A percentile compares a stretch with the other conserved stretches of the same genome.
These are phyloP conservation scores for Nothophytophthora sp. DNA, from an alignment of 352 stramenopile species.

Conservation along the genomic window DNA sequence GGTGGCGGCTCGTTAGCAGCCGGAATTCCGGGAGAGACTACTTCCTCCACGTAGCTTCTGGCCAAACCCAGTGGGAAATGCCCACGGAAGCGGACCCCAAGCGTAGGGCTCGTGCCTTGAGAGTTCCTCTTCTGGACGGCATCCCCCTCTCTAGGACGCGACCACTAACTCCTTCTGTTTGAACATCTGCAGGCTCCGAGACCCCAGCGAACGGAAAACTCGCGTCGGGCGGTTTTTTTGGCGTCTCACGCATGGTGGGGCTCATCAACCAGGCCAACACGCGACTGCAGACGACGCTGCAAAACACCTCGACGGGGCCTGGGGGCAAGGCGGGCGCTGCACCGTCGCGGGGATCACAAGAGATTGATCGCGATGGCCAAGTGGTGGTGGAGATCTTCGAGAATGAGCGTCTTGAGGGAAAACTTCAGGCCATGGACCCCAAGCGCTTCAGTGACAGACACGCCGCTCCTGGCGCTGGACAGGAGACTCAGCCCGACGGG, in stretches of 20 bases:
- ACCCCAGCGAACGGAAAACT: conserved; percentile 33
- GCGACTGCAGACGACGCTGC: conserved; percentile 71
- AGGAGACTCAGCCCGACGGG: conserved; percentile 68
- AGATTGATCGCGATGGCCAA: conserved; percentile 72
- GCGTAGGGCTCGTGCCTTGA: conserved; percentile 27
- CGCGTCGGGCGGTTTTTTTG: conserved; percentile 62
- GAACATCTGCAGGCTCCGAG: conserved; percentile 24
- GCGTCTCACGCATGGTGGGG: conserved; percentile 68
- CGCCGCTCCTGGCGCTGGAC: conserved; percentile 47
- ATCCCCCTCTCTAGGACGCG: neutral
- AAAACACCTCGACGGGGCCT: conserved; percentile 36
- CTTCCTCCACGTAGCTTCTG: conserved; percentile 69
- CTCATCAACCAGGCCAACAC: conserved; percentile 71
- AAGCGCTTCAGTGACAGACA: conserved; percentile 74
- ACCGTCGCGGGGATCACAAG: conserved; percentile 48
- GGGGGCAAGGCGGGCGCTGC: conserved; percentile 20
- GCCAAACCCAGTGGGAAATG: conserved; percentile 67
- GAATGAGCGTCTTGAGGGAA: conserved; percentile 82
- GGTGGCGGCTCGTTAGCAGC: conserved; percentile 74
- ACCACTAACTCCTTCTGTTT: conserved; percentile 1
- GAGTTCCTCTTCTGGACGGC: neutral
- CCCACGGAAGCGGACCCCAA: conserved; percentile 69
- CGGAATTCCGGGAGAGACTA: conserved; percentile 68
- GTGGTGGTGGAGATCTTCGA: conserved; percentile 83
- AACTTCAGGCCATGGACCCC: conserved; percentile 66